Evolutionary conservation across 139 green algal species (phyloP).

Genomic region (Marvania coccoides): DNA sequence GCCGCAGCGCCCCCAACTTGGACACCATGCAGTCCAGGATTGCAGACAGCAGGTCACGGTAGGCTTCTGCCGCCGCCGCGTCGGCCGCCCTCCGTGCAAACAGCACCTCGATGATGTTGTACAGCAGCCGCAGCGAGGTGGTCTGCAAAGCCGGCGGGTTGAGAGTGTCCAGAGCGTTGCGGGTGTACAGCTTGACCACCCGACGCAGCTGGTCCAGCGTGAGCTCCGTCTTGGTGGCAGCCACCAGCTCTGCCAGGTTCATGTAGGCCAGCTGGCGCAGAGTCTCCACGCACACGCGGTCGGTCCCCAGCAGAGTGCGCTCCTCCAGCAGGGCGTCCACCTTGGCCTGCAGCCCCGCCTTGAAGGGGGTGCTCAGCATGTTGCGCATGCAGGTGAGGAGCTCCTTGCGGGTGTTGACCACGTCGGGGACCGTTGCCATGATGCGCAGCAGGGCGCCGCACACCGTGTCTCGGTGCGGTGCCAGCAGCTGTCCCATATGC

Average conservation of each 20-base stretch:
- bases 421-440: conserved; percentile 52
- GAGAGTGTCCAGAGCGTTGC: conserved; percentile 56
- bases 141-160: conserved; percentile 55
- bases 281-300: conserved; percentile 53
- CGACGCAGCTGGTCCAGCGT: conserved; percentile 47
- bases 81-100: conserved; percentile 30
- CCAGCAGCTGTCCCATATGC: conserved; percentile 13
- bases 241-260: conserved; percentile 77
- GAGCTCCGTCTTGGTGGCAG: conserved; percentile 54
- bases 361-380: conserved; percentile 56
- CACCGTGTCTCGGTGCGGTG: conserved; percentile 17
- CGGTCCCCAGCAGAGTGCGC: conserved; percentile 57
- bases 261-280: conserved; percentile 69
- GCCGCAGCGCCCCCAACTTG: conserved; percentile 56
- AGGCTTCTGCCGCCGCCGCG: conserved; percentile 5
- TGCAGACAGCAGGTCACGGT: conserved; percentile 49
- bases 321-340: conserved; percentile 74
- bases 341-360: conserved; percentile 6
- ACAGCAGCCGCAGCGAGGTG: conserved; percentile 77
- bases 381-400: conserved; percentile 69
- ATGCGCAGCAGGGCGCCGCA: conserved; percentile 27
- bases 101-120: conserved; percentile 81
- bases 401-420: conserved; percentile 69
- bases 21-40: conserved; percentile 78
- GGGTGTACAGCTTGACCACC: conserved; percentile 61